These are phyloP conservation scores for Globisporangium polare DNA, from an alignment of 352 stramenopile species.

Conservation along the genomic window DNA sequence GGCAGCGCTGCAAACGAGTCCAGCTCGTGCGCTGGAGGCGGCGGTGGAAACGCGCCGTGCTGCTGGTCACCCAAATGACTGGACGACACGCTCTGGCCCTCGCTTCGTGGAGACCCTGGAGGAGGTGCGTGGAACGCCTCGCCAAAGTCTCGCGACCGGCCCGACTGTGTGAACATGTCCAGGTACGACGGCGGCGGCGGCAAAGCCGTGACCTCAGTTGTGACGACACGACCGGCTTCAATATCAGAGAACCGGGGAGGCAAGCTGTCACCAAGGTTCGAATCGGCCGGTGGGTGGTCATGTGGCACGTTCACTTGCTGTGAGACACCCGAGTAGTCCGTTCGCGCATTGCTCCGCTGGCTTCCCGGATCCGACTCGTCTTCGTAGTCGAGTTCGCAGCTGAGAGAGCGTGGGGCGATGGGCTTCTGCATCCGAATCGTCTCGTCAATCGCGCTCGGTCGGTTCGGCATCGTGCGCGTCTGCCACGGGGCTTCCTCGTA, in stretches of 20 bases:
- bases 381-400: slow-evolving; percentile 20
- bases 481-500: slow-evolving; percentile 10
- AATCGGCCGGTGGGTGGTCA: background rate
- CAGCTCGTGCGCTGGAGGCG: slow-evolving; percentile 2
- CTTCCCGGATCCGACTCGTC: slow-evolving; percentile 13
- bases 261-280: slow-evolving; percentile 2
- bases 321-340: background rate
- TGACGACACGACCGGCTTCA: slow-evolving; percentile 26
- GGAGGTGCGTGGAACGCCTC: slow-evolving; percentile 1
- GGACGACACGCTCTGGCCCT: slow-evolving; percentile 19
- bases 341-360: slow-evolving; percentile 12
- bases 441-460: slow-evolving; percentile 3
- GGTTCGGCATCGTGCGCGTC: slow-evolving; percentile 17
- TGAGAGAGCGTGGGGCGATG: slow-evolving; percentile 21
- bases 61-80: background rate
- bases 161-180: slow-evolving; percentile 35
- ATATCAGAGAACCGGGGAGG: slow-evolving; percentile 41
- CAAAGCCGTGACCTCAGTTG: slow-evolving; percentile 20
- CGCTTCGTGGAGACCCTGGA: slow-evolving; percentile 17
- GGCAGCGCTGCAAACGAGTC: slow-evolving; percentile 14
- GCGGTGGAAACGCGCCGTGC: background rate
- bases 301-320: background rate
- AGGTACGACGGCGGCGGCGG: slow-evolving; percentile 35
- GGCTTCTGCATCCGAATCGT: slow-evolving; percentile 14
- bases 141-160: slow-evolving; percentile 14